phyloP scores from a whole-genome alignment of 2,329 filamentous ascomycete genomes.

The Albifimbria verrucaria region DNA sequence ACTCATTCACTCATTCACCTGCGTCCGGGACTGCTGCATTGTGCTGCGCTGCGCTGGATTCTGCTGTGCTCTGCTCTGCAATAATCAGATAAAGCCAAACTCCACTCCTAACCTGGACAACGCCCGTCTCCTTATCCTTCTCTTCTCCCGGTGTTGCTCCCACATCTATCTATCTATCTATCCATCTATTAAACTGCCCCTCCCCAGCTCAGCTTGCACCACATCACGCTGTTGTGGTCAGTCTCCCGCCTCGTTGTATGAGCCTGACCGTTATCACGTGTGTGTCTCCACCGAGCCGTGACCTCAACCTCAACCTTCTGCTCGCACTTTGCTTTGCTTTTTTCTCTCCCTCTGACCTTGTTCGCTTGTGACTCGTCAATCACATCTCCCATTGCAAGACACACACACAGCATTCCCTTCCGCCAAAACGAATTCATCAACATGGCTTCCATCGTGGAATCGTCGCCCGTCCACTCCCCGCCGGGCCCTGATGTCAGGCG shows the following conservation, averaged over 20 bases:
- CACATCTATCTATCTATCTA: too few relatives aligned
- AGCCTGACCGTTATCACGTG: background rate
- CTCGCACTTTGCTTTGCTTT: background rate
- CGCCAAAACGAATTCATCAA: constrained; percentile 18
- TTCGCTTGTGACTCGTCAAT: background rate
- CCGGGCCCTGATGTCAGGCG: constrained; percentile 37
- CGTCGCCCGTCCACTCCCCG: constrained; percentile 38
- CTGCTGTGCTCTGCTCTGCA: too few relatives aligned
- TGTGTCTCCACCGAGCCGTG: background rate
- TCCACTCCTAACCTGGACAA: too few relatives aligned
- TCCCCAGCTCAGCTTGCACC: too few relatives aligned
- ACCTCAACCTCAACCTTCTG: background rate
- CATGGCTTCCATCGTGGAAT: constrained; percentile 40
- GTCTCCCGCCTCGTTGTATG: too few relatives aligned
- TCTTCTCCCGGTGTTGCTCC: too few relatives aligned
- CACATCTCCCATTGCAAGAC: constrained; percentile 2
- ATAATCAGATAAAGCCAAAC: too few relatives aligned
- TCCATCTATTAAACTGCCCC: too few relatives aligned
- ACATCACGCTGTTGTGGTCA: too few relatives aligned
- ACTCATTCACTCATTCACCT: background rate
- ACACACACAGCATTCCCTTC: constrained; percentile 7
- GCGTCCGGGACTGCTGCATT: too few relatives aligned
- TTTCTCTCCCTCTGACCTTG: background rate
- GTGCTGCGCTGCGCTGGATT: too few relatives aligned
- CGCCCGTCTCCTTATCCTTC: too few relatives aligned